Evolutionary conservation across 129 eudicot genomes (phyloP), one percentile per base, ranked within the genome.

Genomic region (Tagetes erecta): DNA sequence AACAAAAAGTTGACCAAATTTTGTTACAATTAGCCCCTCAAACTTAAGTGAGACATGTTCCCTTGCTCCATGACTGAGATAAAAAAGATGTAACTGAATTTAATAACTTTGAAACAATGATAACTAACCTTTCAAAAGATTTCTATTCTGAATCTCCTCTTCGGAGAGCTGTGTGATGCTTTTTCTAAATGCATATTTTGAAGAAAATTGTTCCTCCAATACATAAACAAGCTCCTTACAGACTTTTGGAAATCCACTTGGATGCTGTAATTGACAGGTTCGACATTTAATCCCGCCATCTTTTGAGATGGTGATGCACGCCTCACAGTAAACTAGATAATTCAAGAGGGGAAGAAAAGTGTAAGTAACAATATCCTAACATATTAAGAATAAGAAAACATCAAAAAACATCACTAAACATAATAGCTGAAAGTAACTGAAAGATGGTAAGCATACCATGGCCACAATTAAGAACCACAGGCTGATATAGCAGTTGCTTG

Each of bases 401-500:
- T 27, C 41, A 74, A 55, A 35, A 45, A 37, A 40, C 51, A 14
- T 52, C 59, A 10, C 10, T 52, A 34, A 3, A 35, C 52, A 62
- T 31, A 39, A 69, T 44, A 5, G 58, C 14, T 20, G 27, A 71
- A 71, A 35, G 11, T 0, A 13, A 40, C 10, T 40, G 41, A 71
- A 50, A 39, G 66, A 64, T 6, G 4, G 47, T 46, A 71, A 70
- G 40, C 56, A 36, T 91, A 91, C 97, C 95, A 63, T 91, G 97
- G 62, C 97, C 97, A 68, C 97, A 91, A 72, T 91, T 91, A 73
- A 91, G 91, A 82, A 73, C 91, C 68, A 72, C 83, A 3, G 95
- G 97, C 59, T 71, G 86, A 82, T 62, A 82, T 27, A 91, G 80
- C 78, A 91, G 75, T 80, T 78, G 78, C 60, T 79, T 88, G 87